Conservation (phyloP, 2,329 filamentous ascomycete species). For the Trichoderma cornu-damae region DNA sequence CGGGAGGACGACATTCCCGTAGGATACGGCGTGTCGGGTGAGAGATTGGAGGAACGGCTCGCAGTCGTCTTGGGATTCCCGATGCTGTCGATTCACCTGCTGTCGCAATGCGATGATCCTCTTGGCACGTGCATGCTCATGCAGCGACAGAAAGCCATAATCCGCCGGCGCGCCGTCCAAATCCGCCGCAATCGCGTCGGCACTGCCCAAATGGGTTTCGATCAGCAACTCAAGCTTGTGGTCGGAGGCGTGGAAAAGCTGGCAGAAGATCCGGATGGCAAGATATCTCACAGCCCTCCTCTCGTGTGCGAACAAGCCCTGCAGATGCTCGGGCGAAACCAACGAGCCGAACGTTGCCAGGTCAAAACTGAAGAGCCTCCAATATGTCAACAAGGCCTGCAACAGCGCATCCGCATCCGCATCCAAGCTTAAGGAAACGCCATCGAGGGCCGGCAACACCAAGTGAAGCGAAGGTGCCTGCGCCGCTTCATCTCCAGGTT, state of each 20-base stretch:
- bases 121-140: constrained; percentile 51
- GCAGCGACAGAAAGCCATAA: constrained; percentile 64
- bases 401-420: constrained; percentile 25
- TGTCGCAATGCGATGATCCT: constrained; percentile 40
- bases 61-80: constrained; percentile 15
- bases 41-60: constrained; percentile 38
- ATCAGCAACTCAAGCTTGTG: constrained; percentile 69
- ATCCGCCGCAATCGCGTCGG: constrained; percentile 57
- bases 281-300: constrained; percentile 67
- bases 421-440: constrained; percentile 24
- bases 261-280: constrained; percentile 73
- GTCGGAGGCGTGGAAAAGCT: constrained; percentile 76
- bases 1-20: constrained; percentile 64
- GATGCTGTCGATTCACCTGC: constrained; percentile 30
- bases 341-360: constrained; percentile 59
- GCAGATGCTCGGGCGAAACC: constrained; percentile 62
- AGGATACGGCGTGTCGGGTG: constrained; percentile 57
- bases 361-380: constrained; percentile 76
- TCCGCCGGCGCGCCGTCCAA: constrained; percentile 76
- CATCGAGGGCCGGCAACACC: constrained; percentile 29
- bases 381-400: constrained; percentile 47
- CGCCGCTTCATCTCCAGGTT: constrained; percentile 1
- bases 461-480: constrained; percentile 28
- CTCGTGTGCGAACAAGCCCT: constrained; percentile 60
- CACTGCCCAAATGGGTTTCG: constrained; percentile 55